Percentiles rank a stretch among this genome's conserved stretches.
Evolutionary conservation across 805 yeast species (phyloP).

Genomic region (Starmera caribaea): DNA sequence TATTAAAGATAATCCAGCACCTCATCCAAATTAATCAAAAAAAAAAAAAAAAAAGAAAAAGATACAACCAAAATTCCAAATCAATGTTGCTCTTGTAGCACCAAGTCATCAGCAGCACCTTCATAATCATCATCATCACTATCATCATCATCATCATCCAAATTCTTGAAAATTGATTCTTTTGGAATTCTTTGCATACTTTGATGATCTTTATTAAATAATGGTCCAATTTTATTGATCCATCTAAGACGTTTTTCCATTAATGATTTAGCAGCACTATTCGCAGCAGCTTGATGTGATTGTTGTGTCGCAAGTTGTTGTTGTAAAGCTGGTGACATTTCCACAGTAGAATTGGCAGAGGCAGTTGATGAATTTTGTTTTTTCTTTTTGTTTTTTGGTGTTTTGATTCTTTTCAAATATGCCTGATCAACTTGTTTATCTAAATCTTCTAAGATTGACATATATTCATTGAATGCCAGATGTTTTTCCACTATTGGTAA

Average conservation of each 20-base stretch:
- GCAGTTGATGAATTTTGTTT: constrained; percentile 16
- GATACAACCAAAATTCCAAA: no score
- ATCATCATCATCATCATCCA: constrained; percentile 29
- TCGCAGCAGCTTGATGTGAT: constrained; percentile 60
- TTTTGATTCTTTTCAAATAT: constrained; percentile 72
- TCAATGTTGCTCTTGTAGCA: constrained; percentile 12
- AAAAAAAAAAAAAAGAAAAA: no score
- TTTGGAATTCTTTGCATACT: constrained; percentile 71
- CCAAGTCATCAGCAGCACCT: constrained; percentile 25
- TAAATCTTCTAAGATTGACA: constrained; percentile 81
- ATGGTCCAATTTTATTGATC: constrained; percentile 83
- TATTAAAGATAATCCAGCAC: no score
- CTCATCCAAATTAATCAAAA: no score
- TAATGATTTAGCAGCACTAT: constrained; percentile 66
- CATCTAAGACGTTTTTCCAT: constrained; percentile 83
- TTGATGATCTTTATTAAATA: constrained; percentile 51
- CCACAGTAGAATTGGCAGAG: constrained; percentile 6
- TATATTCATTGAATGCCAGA: constrained; percentile 90
- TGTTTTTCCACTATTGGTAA: constrained; percentile 76
- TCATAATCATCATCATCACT: constrained; percentile 24
- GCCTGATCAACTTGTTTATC: constrained; percentile 97
- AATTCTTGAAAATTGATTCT: constrained; percentile 42
- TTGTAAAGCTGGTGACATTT: constrained; percentile 22
- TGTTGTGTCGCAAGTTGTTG: constrained; percentile 21
- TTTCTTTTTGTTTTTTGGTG: constrained; percentile 42